Evolutionary conservation across 495 filamentous ascomycete genomes (phyloP), one percentile per base, ranked within the genome.

Genomic region (Schizothecium vesticola): DNA sequence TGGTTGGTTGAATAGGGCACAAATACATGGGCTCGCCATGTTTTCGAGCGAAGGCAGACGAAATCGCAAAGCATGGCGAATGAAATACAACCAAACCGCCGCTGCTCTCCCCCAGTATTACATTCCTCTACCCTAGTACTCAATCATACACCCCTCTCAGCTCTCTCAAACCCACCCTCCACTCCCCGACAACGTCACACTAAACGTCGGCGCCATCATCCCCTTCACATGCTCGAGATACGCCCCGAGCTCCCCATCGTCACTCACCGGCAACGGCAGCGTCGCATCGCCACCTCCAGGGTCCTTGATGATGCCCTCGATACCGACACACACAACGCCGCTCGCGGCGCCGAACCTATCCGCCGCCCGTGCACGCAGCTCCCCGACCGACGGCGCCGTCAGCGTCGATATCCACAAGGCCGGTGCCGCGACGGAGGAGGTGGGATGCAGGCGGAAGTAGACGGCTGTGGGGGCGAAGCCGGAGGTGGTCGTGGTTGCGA

Each of bases 231-330:
- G 87, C 56, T 78, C 79, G 69, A 94, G 72, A 78, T 91, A 94
- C 3, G 86, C 88, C 66, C 86, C 86, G 63, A 94, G 71, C 77
- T 93, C 90, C 58, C 86, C 86, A 72, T 92, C 90, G 31, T 87
- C 82, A 64, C 88, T 87, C 71, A 94, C 87, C 29, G 79, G 73
- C 73, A 89, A 82, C 6, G 76, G 74, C 62, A 88, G 76, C 75
- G 56, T 31, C 51, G 6, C 43, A 19, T 90, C 86, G n/a, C 84
- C 87, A 55, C 80, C 80, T 26, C 79, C 76, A 24, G 72, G 79
- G 73, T 88, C 84, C 74, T 86, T 86, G 60, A 91, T 83, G 13
- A 91, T 72, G 3, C 90, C 91, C 72, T 92, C 86, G 25, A 93
- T 83, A 51, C 80, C 84, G 33, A 80, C 76, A 31, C 91, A 84